phyloP scores from a whole-genome alignment of 1,284 basidiomycete genomes.

The Austroboletus niveus region DNA sequence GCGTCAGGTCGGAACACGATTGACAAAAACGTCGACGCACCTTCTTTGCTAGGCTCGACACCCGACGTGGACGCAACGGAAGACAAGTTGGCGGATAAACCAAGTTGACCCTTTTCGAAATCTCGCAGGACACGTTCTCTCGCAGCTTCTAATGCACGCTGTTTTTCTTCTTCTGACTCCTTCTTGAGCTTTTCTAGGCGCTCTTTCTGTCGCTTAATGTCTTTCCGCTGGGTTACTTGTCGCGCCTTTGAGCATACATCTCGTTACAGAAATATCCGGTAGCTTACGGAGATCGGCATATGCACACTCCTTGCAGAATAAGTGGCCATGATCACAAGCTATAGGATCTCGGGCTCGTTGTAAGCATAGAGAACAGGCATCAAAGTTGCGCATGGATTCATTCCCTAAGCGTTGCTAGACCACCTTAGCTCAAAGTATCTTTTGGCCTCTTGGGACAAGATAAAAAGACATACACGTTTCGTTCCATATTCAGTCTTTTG shows the following conservation, averaged over 20 bases:
- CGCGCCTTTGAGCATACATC: constrained; percentile 6
- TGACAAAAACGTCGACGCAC: constrained; percentile 23
- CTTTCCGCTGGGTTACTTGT: constrained; percentile 82
- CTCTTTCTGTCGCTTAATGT: constrained; percentile 83
- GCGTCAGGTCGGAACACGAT: background rate
- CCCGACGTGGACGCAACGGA: constrained; percentile 39
- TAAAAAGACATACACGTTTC: constrained; percentile 51
- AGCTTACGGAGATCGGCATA: constrained; percentile 70
- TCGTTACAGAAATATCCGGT: background rate
- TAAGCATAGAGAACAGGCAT: constrained; percentile 84
- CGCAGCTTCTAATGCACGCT: constrained; percentile 65
- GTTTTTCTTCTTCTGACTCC: constrained; percentile 74
- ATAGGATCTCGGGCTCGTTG: constrained; percentile 78
- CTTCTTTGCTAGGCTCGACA: constrained; percentile 30
- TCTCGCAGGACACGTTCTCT: constrained; percentile 82
- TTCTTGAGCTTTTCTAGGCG: constrained; percentile 69
- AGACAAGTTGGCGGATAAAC: constrained; percentile 45
- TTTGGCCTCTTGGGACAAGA: background rate
- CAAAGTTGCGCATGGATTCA: constrained; percentile 87
- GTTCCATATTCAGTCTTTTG: constrained; percentile 83
- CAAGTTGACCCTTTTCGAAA: constrained; percentile 82
- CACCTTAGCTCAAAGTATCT: constrained; percentile 2
- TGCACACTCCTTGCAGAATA: constrained; percentile 90
- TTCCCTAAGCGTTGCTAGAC: constrained; percentile 79
- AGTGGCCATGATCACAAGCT: constrained; percentile 79